phyloP scores from a whole-genome alignment of 768 basidiomycete genomes.

The Galerina marginata region DNA sequence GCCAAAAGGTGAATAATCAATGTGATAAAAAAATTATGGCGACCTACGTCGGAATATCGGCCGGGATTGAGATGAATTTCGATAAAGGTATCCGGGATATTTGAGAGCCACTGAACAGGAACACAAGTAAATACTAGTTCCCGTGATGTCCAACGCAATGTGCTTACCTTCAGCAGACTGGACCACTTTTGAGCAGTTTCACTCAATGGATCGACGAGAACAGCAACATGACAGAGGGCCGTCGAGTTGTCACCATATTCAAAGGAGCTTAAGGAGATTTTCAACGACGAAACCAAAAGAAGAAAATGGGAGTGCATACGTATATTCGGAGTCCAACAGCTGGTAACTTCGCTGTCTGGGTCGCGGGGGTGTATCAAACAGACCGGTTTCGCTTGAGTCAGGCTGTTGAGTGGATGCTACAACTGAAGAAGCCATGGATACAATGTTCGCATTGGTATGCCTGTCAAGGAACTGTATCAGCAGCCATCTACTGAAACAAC shows the following conservation, averaged over 20 bases:
- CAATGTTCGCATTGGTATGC: slow-evolving; percentile 57
- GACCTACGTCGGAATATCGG: slow-evolving; percentile 65
- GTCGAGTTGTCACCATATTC: slow-evolving; percentile 68
- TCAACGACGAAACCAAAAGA: not conserved
- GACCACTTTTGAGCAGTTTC: slow-evolving; percentile 89
- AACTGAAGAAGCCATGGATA: slow-evolving; percentile 72
- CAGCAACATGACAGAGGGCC: slow-evolving; percentile 71
- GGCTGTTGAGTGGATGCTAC: slow-evolving; percentile 73
- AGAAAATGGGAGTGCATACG: slow-evolving; percentile 51
- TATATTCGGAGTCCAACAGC: slow-evolving; percentile 61
- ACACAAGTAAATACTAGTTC: not conserved
- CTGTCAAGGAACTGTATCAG: too few species aligned
- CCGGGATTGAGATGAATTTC: slow-evolving; percentile 84
- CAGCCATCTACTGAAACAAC: not conserved
- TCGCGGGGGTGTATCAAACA: slow-evolving; percentile 68
- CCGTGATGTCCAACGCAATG: not conserved
- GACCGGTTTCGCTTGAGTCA: slow-evolving; percentile 73
- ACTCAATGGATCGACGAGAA: slow-evolving; percentile 85
- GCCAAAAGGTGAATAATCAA: not conserved
- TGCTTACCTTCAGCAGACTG: slow-evolving; percentile 68
- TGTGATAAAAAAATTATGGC: not conserved
- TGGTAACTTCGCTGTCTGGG: slow-evolving; percentile 68
- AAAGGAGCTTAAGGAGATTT: slow-evolving; percentile 55
- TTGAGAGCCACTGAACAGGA: slow-evolving; percentile 61
- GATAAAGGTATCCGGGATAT: slow-evolving; percentile 67